Conservation (phyloP, 1,284 basidiomycete species). For the Puccinia brachypodii region DNA sequence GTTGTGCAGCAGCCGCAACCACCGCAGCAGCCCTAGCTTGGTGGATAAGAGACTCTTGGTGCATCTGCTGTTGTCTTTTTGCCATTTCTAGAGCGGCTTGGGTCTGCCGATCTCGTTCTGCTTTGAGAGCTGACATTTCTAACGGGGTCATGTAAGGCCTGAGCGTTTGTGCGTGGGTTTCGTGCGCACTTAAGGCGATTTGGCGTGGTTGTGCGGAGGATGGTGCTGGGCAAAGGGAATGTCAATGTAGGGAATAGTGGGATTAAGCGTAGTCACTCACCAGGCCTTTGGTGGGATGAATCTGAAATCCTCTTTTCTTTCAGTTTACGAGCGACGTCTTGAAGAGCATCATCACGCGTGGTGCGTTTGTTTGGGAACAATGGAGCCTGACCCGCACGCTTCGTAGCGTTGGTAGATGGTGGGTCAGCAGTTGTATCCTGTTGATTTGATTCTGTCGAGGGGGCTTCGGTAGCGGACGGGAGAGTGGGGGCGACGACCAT, state of each 20-base stretch:
- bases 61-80: conserved; percentile 43
- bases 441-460: conserved; percentile 1
- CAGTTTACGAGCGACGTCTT: conserved; percentile 17
- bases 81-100: conserved; percentile 45
- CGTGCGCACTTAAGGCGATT: conserved; percentile 31
- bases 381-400: conserved; percentile 6
- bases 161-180: conserved; percentile 43
- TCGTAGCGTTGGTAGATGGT: not conserved
- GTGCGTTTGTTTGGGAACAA: conserved; percentile 37
- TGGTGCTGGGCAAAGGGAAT: not conserved
- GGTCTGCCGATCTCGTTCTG: conserved; percentile 38
- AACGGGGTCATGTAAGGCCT: conserved; percentile 46
- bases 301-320: conserved; percentile 27
- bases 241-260: not conserved
- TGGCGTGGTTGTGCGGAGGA: conserved; percentile 27
- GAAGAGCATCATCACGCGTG: conserved; percentile 30
- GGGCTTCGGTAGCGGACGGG: not conserved
- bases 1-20: conserved; percentile 39
- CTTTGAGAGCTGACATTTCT: conserved; percentile 44
- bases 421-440: not conserved
- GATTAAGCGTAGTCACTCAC: not conserved
- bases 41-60: conserved; percentile 40
- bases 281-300: conserved; percentile 4
- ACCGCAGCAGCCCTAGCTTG: conserved; percentile 41
- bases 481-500: not conserved